Evolutionary conservation across 2,329 filamentous ascomycete species (phyloP), one percentile per base, ranked within the genome.

Genomic region (Zelopaecilomyces penicillatus): DNA sequence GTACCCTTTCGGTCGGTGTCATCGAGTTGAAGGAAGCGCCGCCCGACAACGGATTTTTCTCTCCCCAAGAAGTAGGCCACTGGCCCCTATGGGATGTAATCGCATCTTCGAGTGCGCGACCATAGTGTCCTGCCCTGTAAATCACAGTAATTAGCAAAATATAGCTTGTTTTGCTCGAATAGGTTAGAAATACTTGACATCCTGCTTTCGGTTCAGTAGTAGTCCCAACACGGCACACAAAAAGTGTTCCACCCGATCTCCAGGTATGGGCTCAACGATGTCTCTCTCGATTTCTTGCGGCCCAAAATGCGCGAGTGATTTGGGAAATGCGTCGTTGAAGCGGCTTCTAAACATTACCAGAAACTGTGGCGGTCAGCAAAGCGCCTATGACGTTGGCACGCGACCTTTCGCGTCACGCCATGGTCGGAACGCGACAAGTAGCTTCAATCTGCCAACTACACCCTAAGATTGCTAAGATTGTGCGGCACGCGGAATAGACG

Each of bases 301-400:
- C 26, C 93, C 93, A 54, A 95, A 88, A 62, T 95, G 87, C 53
- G 87, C 76, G 32, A 95, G 75, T 30, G 88, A 93, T 65, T 89
- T 85, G 39, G 90, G 85, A 54, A 98, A 93, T 49, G 81, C 85
- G 49, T 95, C 89, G 67, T 78, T 82, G 66, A 98, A 97, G 60
- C 93, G 87, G 65, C 86, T 85, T 64, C 91, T 82, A 68, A 97
- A 98, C 87, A 95, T 96, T 54, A 97, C 88, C 65, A 98, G 87
- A 68, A 98, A 96, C 88, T 96, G 57, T 54, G 55, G 55, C 58
- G 59, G 57, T 65, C 60, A 67, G 65, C 56, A 51, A 52, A 44
- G 47, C 49, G 19, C 45, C 46, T 49, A 57, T 57, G 53, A 55
- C 55, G 53, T 61, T 53, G 54, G 52, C 52, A 74, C 75, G 75